Base-by-base conservation (phyloP, 495 filamentous ascomycete species). In the Aspergillus funiculosus region DNA sequence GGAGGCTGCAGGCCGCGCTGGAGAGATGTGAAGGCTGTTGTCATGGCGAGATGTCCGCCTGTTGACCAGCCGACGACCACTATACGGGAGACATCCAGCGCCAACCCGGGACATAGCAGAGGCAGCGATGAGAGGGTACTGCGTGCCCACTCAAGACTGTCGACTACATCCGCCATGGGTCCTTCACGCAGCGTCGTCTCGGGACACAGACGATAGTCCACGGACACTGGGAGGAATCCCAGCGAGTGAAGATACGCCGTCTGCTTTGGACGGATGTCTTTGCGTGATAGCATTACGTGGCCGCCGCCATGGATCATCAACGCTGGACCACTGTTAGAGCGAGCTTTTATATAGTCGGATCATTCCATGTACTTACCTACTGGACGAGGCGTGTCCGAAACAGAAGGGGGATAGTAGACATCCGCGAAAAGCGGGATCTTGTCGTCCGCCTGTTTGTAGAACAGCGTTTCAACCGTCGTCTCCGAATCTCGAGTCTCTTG, bases 241-340 rank as follows among this genome's bases (percentile, higher is more conserved):
- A 48, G 46, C 0, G 54, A 36, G 2, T 75, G 56, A 0, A 79
- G 58, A 0, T 60, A 24, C 6, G 43, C 14, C 0, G 64, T 74
- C 40, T 80, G 77, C 11, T 44, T 35, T 0, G 62, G 64, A 0
- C 65, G 58, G 5, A 80, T 57, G 27, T 71, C 74, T 15, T 67
- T 66, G 0, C 77, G 62, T 0, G 70, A 67, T 11, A 75, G 50
- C 45, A 71, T 69, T 1, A 77, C 43, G 42, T 80, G 72, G 20
- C 76, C 66, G n/a, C 77, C 77, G 0, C 78, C 77, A 42, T 82
- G 79, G 31, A 81, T 70, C 71, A 81, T 72, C 1, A 82, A 52
- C 6, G 76, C 79, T 76, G 20, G 1, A 8, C 9, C n/a, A n/a
- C 15, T 39, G 22, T 39, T 15, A 41, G 39, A n/a, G n/a, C n/a